Percentiles rank a stretch among this genome's conserved stretches.
Conservation (phyloP, 371 early-diverging fungal genomes). For the Lichtheimia corymbifera region DNA sequence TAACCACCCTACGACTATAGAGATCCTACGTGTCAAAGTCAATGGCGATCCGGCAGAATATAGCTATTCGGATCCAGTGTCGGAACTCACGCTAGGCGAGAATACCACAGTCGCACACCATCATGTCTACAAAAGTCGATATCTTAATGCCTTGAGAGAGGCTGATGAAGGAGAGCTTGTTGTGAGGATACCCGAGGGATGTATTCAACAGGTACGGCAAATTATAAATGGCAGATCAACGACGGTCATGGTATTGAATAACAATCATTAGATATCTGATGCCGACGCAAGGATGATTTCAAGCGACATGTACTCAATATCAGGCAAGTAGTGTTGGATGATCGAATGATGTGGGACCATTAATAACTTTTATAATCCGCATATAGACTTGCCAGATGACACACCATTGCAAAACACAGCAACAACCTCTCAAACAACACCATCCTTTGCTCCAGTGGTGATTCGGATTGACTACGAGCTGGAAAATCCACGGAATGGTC, state of each 20-base stretch:
- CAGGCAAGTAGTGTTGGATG: too few species aligned
- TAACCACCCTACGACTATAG: neutral
- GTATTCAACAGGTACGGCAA: constrained; percentile 37
- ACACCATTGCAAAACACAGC: constrained; percentile 10
- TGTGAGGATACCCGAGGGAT: constrained; percentile 59
- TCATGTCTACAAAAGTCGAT: constrained; percentile 59
- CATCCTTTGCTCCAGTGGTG: constrained; percentile 42
- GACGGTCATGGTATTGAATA: neutral
- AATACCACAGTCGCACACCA: constrained; percentile 61
- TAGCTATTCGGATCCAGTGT: constrained; percentile 53
- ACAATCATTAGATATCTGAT: constrained; percentile 22
- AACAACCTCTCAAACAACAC: constrained; percentile 7
- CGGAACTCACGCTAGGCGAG: constrained; percentile 44
- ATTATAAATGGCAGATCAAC: neutral
- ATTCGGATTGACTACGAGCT: constrained; percentile 57
- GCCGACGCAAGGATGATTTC: constrained; percentile 26
- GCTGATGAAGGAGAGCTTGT: constrained; percentile 71
- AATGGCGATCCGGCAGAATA: constrained; percentile 57
- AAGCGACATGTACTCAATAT: constrained; percentile 18
- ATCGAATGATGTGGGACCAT: too few species aligned
- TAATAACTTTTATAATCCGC: neutral
- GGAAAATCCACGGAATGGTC: constrained; percentile 53
- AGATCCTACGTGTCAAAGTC: constrained; percentile 24
- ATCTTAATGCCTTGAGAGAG: constrained; percentile 58
- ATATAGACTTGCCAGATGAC: constrained; percentile 19